A percentile compares a stretch with the other conserved stretches of the same genome.
phyloP scores from a whole-genome alignment of 2,329 filamentous ascomycete species.

The Sphaerulina vaccinii region DNA sequence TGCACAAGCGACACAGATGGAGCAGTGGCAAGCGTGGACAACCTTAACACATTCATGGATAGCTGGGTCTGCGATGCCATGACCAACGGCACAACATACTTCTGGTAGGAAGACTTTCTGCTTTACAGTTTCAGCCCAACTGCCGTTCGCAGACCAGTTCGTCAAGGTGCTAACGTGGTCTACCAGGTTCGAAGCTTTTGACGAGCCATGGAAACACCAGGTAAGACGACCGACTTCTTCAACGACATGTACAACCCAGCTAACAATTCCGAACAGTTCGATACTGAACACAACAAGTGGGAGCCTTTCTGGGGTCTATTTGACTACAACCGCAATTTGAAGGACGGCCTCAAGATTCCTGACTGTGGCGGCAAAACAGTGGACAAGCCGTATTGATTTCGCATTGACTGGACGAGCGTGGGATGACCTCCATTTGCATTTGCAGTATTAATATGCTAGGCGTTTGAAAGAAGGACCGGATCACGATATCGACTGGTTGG shows the following conservation, averaged over 20 bases:
- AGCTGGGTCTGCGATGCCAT: conserved; percentile 81
- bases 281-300: conserved; percentile 63
- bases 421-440: neutral
- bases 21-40: conserved; percentile 72
- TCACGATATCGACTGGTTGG: no score
- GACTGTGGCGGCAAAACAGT: conserved; percentile 74
- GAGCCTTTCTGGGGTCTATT: conserved; percentile 95
- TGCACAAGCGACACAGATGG: conserved; percentile 60
- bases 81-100: conserved; percentile 83
- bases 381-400: conserved; percentile 26
- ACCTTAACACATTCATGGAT: conserved; percentile 83
- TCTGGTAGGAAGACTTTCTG: conserved; percentile 66
- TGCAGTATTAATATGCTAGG: neutral
- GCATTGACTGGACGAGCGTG: neutral
- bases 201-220: conserved; percentile 87
- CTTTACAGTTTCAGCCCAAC: neutral
- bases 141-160: conserved; percentile 11
- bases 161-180: conserved; percentile 11
- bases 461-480: neutral
- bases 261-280: neutral
- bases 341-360: conserved; percentile 79
- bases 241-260: neutral
- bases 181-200: conserved; percentile 79
- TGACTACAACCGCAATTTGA: conserved; percentile 80
- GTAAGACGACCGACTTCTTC: conserved; percentile 56